Evolutionary conservation across 2,329 filamentous ascomycete species (phyloP), one percentile per base, ranked within the genome.

Genomic region (Chrysoporthe puriensis): DNA sequence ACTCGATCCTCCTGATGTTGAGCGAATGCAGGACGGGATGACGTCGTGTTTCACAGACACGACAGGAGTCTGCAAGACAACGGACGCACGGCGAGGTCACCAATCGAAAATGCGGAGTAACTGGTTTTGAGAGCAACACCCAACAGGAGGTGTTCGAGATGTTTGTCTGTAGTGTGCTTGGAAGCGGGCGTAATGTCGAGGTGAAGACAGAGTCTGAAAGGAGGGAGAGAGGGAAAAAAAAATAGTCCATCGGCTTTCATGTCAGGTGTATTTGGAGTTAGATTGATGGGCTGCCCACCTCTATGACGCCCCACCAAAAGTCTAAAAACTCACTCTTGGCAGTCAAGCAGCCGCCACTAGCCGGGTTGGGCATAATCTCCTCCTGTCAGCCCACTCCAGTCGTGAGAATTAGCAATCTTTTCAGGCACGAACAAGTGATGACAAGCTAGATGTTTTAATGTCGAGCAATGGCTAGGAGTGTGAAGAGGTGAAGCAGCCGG

Each of bases 11-110:
- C 57, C 57, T 60, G 11, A 13, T 40, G 14, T 46, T 46, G 13
- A n/a, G 18, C 21, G 21, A 43, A 46, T 54, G 59, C 26, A 26
- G 63, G 63, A 63, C 52, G 60, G 32, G 60, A 69, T 69, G 68
- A 69, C 68, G 68, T 69, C 62, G 63, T 14, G 40, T 21, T 62
- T 66, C 43, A 21, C 36, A 3, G 21, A 52, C 61, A 43, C 36
- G 13, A 56, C 56, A 40, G 42, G 42, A 48, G 34, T 26, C 34
- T 52, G 52, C 26, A 44, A 46, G 8, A 54, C 8, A 18, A 40
- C 21, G 9, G 57, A 32, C 11, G 8, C 43, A 42, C 40, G 42
- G 18, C 16, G 6, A 26, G 43, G 26, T 46, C 16, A 13, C 34
- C 18, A n/a, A 32, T 46, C 26, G 26, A 34, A n/a, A 34, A 32